Base-by-base conservation (phyloP, 805 yeast species). In the Ogataea chonburiensis region DNA sequence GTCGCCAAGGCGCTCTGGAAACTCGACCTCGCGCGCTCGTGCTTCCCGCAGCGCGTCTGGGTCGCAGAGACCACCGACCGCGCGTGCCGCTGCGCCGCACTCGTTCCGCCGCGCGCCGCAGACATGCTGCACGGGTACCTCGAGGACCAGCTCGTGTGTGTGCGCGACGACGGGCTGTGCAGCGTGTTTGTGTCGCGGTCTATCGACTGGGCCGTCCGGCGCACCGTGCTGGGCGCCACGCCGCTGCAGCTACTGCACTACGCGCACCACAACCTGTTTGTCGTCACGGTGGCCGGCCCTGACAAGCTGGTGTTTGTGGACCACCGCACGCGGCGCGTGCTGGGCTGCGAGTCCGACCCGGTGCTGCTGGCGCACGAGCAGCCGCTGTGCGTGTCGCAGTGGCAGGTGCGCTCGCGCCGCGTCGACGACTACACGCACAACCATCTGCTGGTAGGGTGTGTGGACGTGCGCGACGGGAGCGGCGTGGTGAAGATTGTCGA, bases 371-470 rank as follows among this genome's bases (percentile, higher is more conserved):
- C 40, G 0, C 45, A 49, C 5, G 66, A 61, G 28, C 50, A 34
- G 4, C 64, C 67, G 1, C 24, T 54, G 7, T 47, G 58, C 6
- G 17, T 67, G 3, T 44, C 57, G n/a, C 59, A 57, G 31, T 67
- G 70, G 71, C 46, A 50, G 11, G 48, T 65, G 3, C 44, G 35
- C 10, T 49, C 50, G 10, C 43, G 40, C 40, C 37, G 44, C 18
- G 31, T 20, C 20, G 46, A 34, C 18, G 43, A 28, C 6, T 46
- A 45, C 21, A 38, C 38, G 6, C 58, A 51, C 28, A 40, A 48
- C 27, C 60, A 58, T 27, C 20, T 66, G 7, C 40, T 66, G 7
- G 37, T 67, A 15, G 70, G 71, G 1, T 65, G 68, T 38, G 31
- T 46, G 1, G 37, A 36, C 5, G 20, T 15, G 2, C 21, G 36